These are phyloP conservation scores for Brassica incana DNA, from an alignment of 345 rosid species.

Conservation along the genomic window DNA sequence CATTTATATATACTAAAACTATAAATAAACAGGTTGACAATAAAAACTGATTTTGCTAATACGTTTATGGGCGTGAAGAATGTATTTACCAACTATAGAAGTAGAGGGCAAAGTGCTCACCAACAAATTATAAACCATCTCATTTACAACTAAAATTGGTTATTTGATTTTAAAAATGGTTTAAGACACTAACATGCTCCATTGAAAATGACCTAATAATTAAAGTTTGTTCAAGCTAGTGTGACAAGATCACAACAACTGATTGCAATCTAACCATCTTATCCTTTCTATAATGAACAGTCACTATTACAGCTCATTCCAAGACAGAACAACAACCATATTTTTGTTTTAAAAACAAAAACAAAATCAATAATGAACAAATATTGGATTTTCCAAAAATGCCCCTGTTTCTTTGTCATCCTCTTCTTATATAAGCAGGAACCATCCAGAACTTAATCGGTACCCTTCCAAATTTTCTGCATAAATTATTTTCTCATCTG, in stretches of 20 bases:
- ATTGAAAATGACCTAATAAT: background rate
- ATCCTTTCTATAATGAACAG: conserved; percentile 10
- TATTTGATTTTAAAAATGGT: background rate
- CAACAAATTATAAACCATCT: conserved; percentile 8
- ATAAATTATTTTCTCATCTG: background rate
- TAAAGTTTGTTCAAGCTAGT: conserved; percentile 1
- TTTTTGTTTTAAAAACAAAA: background rate
- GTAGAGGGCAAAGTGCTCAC: conserved; percentile 1
- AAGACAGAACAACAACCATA: conserved; percentile 3
- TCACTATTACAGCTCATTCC: conserved; percentile 29
- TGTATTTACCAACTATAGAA: background rate
- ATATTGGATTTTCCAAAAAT: conserved; percentile 2
- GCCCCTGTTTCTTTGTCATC: background rate
- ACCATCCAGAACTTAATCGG: background rate
- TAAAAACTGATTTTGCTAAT: background rate
- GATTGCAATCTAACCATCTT: conserved; percentile 18
- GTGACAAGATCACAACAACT: conserved; percentile 27
- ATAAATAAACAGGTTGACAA: background rate
- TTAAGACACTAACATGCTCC: background rate
- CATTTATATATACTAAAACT: background rate
- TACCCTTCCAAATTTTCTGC: conserved; percentile 4
- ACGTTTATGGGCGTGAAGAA: background rate
- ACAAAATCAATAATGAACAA: background rate
- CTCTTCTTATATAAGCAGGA: background rate
- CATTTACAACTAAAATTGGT: conserved; percentile 13